These are phyloP conservation scores for Plantago ovata DNA, from an alignment of 257 asterid genomes.

Conservation along the genomic window DNA sequence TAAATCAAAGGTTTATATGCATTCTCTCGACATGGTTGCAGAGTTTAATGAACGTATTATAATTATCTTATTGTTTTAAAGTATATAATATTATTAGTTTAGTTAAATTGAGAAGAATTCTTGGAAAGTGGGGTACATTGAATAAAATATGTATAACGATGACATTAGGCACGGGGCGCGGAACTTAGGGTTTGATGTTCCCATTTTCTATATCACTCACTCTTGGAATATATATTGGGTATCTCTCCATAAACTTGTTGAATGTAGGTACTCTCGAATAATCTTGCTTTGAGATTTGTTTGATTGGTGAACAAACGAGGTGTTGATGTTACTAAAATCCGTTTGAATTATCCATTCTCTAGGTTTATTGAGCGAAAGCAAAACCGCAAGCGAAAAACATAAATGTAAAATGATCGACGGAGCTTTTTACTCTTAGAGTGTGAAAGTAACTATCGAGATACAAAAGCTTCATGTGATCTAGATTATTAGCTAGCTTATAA, in stretches of 20 bases:
- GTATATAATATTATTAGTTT: background rate
- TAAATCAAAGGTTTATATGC: constrained; percentile 18
- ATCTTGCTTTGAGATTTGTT: too few species aligned
- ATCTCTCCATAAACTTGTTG: background rate
- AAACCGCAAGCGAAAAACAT: too few species aligned
- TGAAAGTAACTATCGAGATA: too few species aligned
- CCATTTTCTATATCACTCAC: constrained; percentile 2
- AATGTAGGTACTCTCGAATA: background rate
- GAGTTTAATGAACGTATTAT: constrained; percentile 16
- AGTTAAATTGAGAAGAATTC: constrained; percentile 16
- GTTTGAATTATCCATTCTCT: too few species aligned
- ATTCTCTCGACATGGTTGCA: constrained; percentile 19
- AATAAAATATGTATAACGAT: constrained; percentile 17
- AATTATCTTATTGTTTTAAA: background rate
- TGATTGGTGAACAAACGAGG: too few species aligned
- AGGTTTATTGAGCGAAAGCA: too few species aligned
- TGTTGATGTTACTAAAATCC: too few species aligned
- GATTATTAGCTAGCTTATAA: too few species aligned
- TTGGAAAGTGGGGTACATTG: constrained; percentile 23
- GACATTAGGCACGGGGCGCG: constrained; percentile 89
- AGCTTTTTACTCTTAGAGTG: too few species aligned
- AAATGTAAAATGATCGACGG: too few species aligned
- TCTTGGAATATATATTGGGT: background rate
- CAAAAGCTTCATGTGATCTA: too few species aligned
- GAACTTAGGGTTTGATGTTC: constrained; percentile 59